A percentile compares a stretch with the other conserved stretches of the same genome.
Conservation (phyloP, 371 early-diverging fungal species). For the Actinomortierella ambigua region DNA sequence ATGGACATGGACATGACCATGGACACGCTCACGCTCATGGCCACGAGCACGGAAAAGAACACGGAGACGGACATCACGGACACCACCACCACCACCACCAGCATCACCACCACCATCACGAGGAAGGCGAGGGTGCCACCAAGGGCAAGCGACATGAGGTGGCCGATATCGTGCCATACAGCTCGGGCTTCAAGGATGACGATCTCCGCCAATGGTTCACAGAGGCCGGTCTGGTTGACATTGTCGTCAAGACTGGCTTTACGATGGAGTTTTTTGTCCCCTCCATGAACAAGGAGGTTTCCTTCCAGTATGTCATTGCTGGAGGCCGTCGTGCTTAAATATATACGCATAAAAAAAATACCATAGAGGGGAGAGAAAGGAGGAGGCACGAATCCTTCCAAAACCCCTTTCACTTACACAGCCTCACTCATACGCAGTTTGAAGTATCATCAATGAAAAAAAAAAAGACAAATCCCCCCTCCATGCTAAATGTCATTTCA, state of each 20-base stretch:
- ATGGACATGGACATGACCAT: conserved; percentile 9
- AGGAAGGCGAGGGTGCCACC: neutral
- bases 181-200: conserved; percentile 19
- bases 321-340: conserved; percentile 35
- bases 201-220: conserved; percentile 5
- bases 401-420: no score
- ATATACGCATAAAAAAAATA: neutral
- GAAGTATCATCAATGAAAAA: neutral
- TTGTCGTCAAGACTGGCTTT: conserved; percentile 8
- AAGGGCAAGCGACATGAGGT: conserved; percentile 17
- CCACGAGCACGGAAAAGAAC: neutral
- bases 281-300: conserved; percentile 5
- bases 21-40: conserved; percentile 7
- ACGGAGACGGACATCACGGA: neutral
- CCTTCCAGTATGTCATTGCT: conserved; percentile 17
- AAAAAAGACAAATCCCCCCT: no score
- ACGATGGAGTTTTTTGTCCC: neutral
- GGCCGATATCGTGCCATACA: conserved; percentile 19
- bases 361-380: neutral
- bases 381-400: no score
- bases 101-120: conserved; percentile 1
- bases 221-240: conserved; percentile 36
- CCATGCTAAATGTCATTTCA: no score
- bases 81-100: conserved; percentile 9
- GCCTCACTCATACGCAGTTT: no score